Evolutionary conservation across 1,139 yeast genomes (phyloP).

Genomic region (Saccharomyces hybrid): DNA sequence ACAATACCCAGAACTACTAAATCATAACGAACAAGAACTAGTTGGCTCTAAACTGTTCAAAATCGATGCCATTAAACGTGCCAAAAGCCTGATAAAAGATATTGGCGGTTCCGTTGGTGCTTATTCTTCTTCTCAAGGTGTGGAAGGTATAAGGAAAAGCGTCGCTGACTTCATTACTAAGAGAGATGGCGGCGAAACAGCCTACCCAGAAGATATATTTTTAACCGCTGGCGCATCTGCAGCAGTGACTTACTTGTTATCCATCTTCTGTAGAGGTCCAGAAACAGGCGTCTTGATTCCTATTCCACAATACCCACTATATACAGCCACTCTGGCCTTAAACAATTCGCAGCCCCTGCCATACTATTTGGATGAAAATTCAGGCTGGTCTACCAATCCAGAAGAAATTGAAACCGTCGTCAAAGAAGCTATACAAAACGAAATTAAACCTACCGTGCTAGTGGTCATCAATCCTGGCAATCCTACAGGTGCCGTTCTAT

Average conservation of each 20-base stretch:
- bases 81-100: conserved; percentile 47
- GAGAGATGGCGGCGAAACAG: conserved; percentile 58
- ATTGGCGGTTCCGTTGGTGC: conserved; percentile 83
- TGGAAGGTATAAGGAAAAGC: conserved; percentile 56
- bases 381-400: conserved; percentile 79
- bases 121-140: conserved; percentile 89
- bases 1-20: conserved; percentile 58
- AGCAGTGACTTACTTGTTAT: conserved; percentile 72
- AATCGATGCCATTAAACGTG: conserved; percentile 65
- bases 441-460: conserved; percentile 63
- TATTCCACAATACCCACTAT: conserved; percentile 94
- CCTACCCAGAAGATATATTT: conserved; percentile 66
- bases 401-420: conserved; percentile 53
- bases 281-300: conserved; percentile 85
- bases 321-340: conserved; percentile 84
- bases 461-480: conserved; percentile 97
- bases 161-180: conserved; percentile 71
- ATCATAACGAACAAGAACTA: conserved; percentile 13
- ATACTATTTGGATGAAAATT: conserved; percentile 73
- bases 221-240: conserved; percentile 91
- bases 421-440: conserved; percentile 42
- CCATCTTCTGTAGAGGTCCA: conserved; percentile 57
- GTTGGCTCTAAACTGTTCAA: conserved; percentile 42
- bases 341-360: conserved; percentile 80
- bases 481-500: conserved; percentile 86